Evolutionary conservation across 2,329 filamentous ascomycete genomes (phyloP).

Genomic region (Cytospora schulzeri): DNA sequence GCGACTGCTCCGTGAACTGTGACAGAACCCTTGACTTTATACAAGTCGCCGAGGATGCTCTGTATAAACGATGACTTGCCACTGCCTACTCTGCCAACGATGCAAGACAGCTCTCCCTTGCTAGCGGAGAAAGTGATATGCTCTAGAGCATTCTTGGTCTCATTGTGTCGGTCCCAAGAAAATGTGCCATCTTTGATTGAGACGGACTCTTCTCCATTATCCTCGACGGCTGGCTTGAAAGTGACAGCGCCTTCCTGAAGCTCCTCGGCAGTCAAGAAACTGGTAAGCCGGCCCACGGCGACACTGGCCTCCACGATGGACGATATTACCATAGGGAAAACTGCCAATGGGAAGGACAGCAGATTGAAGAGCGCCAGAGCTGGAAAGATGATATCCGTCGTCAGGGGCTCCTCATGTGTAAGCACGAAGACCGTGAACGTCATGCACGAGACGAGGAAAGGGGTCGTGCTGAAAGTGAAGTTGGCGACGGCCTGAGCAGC

Average conservation of each 20-base stretch:
- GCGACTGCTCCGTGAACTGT: slow-evolving; percentile 80
- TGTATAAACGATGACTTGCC: slow-evolving; percentile 95
- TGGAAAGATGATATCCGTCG: slow-evolving; percentile 94
- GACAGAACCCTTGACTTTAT: slow-evolving; percentile 84
- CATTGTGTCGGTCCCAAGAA: slow-evolving; percentile 88
- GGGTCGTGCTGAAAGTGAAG: slow-evolving; percentile 97
- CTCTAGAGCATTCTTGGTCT: slow-evolving; percentile 65
- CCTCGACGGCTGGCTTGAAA: slow-evolving; percentile 68
- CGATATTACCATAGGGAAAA: slow-evolving; percentile 97
- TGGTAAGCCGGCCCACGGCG: slow-evolving; percentile 81
- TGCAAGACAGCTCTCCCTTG: slow-evolving; percentile 90
- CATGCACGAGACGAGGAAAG: slow-evolving; percentile 94
- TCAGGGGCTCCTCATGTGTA: slow-evolving; percentile 77
- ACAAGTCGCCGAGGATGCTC: slow-evolving; percentile 85
- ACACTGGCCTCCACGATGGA: slow-evolving; percentile 95
- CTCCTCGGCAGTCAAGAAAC: slow-evolving; percentile 86
- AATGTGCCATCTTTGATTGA: slow-evolving; percentile 83
- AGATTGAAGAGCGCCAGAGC: slow-evolving; percentile 94
- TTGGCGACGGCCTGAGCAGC: slow-evolving; percentile 92
- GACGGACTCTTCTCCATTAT: slow-evolving; percentile 83
- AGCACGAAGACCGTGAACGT: slow-evolving; percentile 95
- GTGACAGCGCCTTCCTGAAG: slow-evolving; percentile 82
- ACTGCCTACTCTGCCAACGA: slow-evolving; percentile 91
- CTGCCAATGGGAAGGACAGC: slow-evolving; percentile 88
- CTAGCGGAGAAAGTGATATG: slow-evolving; percentile 86